Evolutionary conservation across 2,329 filamentous ascomycete species (phyloP), one percentile per base, ranked within the genome.

Genomic region (Claviceps monticola): DNA sequence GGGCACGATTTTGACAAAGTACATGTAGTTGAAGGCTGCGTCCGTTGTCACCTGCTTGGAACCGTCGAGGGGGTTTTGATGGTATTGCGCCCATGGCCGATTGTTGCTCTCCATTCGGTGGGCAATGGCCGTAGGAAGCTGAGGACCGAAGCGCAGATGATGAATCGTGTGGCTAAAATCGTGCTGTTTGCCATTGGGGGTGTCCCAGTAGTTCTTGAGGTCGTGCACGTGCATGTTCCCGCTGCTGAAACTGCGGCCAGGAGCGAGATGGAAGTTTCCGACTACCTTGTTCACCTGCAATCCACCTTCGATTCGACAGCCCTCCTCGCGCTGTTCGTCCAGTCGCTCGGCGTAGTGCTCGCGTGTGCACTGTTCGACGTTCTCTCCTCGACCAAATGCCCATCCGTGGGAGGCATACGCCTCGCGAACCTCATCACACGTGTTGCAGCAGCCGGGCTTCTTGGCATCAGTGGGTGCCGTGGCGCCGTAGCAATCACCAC

Each of bases 161-260:
- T 98, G 91, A 60, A 98, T 85, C 48, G 74, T 75, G 70, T 98
- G 93, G 9, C 84, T 84, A 71, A 98, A 97, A 17, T 88, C 88
- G 71, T 98, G 93, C 54, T 78, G 74, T 53, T 79, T 74, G 50
- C 78, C 75, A 52, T 84, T 75, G 36, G 82, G 78, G 21, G 76
- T 78, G 57, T 91, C 83, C 73, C 88, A 86, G 76, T 95, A 98
- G 73, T 93, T 95, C 68, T 95, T 89, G 56, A 98, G 75, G 64
- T 98, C 94, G 72, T 98, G 93, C 19, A 96, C 88, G 71, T 98
- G 93, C 80, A 97, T 85, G 72, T 95, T 95, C 59, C 88, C 89
- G 63, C 87, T 95, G 68, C 86, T 95, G 78, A 97, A 97, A 67
- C 85, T 91, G 69, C 91, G 88, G 61, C 93, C 93, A 1, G 93